These are phyloP conservation scores for sunflower (Helianthus annuus) DNA, from an alignment of 129 eudicot species.

Conservation along the genomic window HanXRQr2.0-SUNRISE NC_035449.2:11099085-11099584, in stretches of 20 bases:
- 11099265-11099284: slow-evolving; percentile 75
- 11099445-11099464: background rate
- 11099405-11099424: background rate
- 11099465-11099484: too few species aligned
- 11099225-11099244: background rate
- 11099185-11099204: slow-evolving; percentile 65
- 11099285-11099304: slow-evolving; percentile 70
- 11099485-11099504: too few species aligned
- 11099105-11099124: slow-evolving; percentile 50
- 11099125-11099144: slow-evolving; percentile 72
- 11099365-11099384: background rate
- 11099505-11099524: too few species aligned
- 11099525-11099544: slow-evolving; percentile 55
- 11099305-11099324: slow-evolving; percentile 78
- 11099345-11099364: slow-evolving; percentile 62
- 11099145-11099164: slow-evolving; percentile 69
- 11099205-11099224: slow-evolving; percentile 7
- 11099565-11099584: slow-evolving; percentile 73
- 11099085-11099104: slow-evolving; percentile 2
- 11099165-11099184: slow-evolving; percentile 90
- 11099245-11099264: background rate
- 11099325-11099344: slow-evolving; percentile 83
- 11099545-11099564: slow-evolving; percentile 65
- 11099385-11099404: background rate
- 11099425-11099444: background rate